Evolutionary conservation across 2,329 filamentous ascomycete species (phyloP).

Genomic region (Colletotrichum musicola): DNA sequence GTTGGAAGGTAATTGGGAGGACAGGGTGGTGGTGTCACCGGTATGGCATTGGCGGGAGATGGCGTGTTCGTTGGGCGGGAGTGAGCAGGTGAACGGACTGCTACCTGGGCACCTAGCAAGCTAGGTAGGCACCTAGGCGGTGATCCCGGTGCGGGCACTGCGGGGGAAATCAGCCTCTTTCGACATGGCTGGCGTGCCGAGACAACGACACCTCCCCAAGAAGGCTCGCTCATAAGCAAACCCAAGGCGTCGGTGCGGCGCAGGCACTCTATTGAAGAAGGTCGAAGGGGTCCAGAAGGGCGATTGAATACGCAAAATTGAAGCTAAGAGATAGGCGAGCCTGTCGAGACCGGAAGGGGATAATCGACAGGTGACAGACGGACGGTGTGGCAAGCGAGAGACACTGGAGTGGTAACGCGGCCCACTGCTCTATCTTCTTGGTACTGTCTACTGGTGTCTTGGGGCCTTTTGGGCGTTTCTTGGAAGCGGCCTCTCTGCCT

Average conservation of each 20-base stretch:
- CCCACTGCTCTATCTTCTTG: neutral
- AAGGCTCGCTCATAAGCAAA: slow-evolving; percentile 16
- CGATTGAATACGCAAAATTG: slow-evolving; percentile 4
- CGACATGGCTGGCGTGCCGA: slow-evolving; percentile 32
- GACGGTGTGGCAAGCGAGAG: neutral
- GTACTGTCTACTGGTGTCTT: slow-evolving; percentile 11
- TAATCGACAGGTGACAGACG: slow-evolving; percentile 5
- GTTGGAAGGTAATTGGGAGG: neutral
- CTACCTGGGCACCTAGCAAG: neutral
- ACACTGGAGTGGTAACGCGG: slow-evolving; percentile 1
- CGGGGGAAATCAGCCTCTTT: slow-evolving; percentile 34
- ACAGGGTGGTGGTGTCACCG: slow-evolving; percentile 8
- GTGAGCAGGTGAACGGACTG: slow-evolving; percentile 16
- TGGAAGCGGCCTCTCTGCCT: neutral
- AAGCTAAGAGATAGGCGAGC: slow-evolving; percentile 34
- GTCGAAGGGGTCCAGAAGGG: slow-evolving; percentile 6
- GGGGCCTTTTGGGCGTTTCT: neutral
- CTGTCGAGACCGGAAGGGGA: neutral
- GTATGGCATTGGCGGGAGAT: slow-evolving; percentile 10
- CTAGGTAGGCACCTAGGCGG: neutral
- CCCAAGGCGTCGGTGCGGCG: slow-evolving; percentile 6
- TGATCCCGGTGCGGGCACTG: slow-evolving; percentile 31
- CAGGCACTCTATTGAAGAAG: slow-evolving; percentile 17
- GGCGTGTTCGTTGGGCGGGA: slow-evolving; percentile 24
- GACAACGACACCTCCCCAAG: slow-evolving; percentile 33